Evolutionary conservation across 495 filamentous ascomycete genomes (phyloP).

Genomic region (Pyrenula aspistea): DNA sequence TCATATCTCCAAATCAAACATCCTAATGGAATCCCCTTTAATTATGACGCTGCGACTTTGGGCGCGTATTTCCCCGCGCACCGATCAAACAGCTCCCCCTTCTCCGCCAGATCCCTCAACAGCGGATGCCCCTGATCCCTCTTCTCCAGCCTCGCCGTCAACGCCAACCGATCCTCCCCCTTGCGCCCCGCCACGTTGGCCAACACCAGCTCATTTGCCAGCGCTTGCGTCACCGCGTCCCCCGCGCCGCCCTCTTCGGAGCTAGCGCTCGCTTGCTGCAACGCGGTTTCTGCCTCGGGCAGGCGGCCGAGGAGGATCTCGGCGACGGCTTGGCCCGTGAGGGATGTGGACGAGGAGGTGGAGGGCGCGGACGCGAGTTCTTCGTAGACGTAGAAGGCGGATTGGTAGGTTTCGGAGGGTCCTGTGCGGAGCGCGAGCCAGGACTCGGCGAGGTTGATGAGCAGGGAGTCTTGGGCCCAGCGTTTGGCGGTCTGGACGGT

Average conservation of each 20-base stretch:
- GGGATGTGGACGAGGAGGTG: conserved; percentile 45
- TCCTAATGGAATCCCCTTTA: too few relatives aligned
- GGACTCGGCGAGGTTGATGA: conserved; percentile 89
- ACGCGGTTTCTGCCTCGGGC: conserved; percentile 78
- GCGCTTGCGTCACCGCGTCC: conserved; percentile 32
- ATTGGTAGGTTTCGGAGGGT: conserved; percentile 71
- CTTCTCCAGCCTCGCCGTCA: conserved; percentile 37
- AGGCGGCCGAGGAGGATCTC: conserved; percentile 84
- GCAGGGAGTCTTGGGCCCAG: conserved; percentile 89
- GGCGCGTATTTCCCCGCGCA: conserved; percentile 67
- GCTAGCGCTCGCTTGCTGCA: conserved; percentile 70
- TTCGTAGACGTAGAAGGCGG: conserved; percentile 96
- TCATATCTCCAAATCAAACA: too few relatives aligned
- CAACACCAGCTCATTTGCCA: conserved; percentile 74
- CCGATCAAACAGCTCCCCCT: conserved; percentile 66
- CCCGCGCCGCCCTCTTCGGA: conserved; percentile 36
- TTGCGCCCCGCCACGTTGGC: conserved; percentile 64
- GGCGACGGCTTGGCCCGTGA: conserved; percentile 80
- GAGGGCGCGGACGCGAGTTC: conserved; percentile 82
- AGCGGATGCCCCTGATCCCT: conserved; percentile 50
- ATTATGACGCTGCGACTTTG: conserved; percentile 48
- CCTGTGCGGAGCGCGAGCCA: conserved; percentile 63
- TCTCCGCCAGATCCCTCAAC: conserved; percentile 58
- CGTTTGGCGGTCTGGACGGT: conserved; percentile 80
- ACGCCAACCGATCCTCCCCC: conserved; percentile 45